Base-by-base conservation (phyloP, 345 rosid species). In the Eucalyptus caleyi region DNA sequence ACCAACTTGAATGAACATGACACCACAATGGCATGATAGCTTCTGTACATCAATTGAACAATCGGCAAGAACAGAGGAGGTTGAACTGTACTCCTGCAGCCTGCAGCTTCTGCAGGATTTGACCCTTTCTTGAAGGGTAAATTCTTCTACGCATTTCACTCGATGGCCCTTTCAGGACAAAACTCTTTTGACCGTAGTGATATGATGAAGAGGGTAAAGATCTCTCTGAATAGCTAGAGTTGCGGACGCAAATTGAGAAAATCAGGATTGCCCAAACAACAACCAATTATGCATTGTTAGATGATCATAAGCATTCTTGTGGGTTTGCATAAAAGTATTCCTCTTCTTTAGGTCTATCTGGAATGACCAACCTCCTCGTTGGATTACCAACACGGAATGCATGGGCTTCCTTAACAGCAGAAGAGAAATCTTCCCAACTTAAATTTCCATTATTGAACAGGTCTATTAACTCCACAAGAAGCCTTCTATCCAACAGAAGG, bases 321-420 rank as follows among this genome's bases (percentile, higher is more conserved):
- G 99, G 99, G 91, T 98, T 98, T 50, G 99, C 95, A 89, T 95
- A 98, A 93, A 97, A 98, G 91, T 96, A 97, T 69, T 98, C 99
- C 92, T 98, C 99, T 90, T 96, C 99, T 88, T 97, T 98, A 6
- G 99, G 99, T 90, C 91, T 93, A 88, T 95, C 97, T 23, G 96
- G 97, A 50, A 97, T 94, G 86, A 96, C 95, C 91, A 92, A 86
- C 89, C 99, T 92, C 65, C 88, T 93, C 47, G 88, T 92, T 6
- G 97, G 96, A 65, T 94, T 95, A 60, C 99, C 99, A 94, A 95
- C 95, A 89, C 96, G 93, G 89, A 91, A 88, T 30, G 90, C 94
- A 89, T 98, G 99, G 88, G 93, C 87, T 90, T 93, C 96, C 93
- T 97, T 98, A 24, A 98, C 97, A 40, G 95, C 94, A 15, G 92